Percentiles rank a stretch among this genome's conserved stretches.
Evolutionary conservation across 208 protist species (phyloP).

Genomic region (Wallacemonas sp.): DNA sequence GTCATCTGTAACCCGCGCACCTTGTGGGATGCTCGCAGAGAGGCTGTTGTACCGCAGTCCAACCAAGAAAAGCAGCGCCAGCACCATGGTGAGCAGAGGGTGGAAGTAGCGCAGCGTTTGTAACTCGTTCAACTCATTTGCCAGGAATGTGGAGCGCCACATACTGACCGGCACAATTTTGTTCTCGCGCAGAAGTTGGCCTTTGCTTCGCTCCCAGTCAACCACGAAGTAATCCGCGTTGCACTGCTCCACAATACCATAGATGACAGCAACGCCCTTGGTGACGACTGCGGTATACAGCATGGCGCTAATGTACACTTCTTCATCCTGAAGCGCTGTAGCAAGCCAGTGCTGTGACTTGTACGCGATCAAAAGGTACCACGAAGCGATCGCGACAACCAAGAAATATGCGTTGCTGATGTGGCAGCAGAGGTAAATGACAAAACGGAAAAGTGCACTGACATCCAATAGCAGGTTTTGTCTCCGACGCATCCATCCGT

Average conservation of each 20-base stretch:
- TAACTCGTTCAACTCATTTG: slow-evolving; percentile 81
- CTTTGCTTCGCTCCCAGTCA: slow-evolving; percentile 87
- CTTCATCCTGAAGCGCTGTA: slow-evolving; percentile 30
- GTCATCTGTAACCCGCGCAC: slow-evolving; percentile 15
- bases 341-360: slow-evolving; percentile 42
- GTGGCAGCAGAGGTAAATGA: slow-evolving; percentile 77
- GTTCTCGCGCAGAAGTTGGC: slow-evolving; percentile 83
- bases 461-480: slow-evolving; percentile 71
- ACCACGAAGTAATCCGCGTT: slow-evolving; percentile 89
- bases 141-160: slow-evolving; percentile 85
- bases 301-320: slow-evolving; percentile 64
- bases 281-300: slow-evolving; percentile 53
- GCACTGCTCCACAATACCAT: slow-evolving; percentile 78
- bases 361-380: slow-evolving; percentile 76
- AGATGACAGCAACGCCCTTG: slow-evolving; percentile 64
- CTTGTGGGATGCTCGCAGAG: slow-evolving; percentile 39
- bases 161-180: slow-evolving; percentile 82
- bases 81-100: slow-evolving; percentile 66
- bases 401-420: slow-evolving; percentile 67
- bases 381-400: slow-evolving; percentile 47
- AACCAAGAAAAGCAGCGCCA: slow-evolving; percentile 71
- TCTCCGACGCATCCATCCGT: slow-evolving; percentile 80
- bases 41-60: slow-evolving; percentile 50
- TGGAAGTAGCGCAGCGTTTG: slow-evolving; percentile 74
- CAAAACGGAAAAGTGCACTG: slow-evolving; percentile 45